These are phyloP conservation scores for Teratosphaeria epicoccoides DNA, from an alignment of 2,329 filamentous ascomycete species.

Conservation along the genomic window DNA sequence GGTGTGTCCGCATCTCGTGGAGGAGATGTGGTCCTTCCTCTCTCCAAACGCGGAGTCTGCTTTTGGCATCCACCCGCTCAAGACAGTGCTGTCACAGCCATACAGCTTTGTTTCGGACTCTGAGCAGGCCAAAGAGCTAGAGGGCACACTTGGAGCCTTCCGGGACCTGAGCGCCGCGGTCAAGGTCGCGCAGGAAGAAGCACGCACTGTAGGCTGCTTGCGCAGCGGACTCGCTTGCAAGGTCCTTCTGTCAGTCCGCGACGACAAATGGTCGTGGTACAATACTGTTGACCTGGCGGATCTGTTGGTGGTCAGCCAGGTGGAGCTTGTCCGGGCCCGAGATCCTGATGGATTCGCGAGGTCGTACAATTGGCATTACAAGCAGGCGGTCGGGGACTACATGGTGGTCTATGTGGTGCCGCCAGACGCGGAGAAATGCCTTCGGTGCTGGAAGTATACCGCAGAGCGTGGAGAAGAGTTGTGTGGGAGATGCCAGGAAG, in stretches of 20 bases:
- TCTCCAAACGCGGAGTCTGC: conserved; percentile 35
- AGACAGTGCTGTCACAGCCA: conserved; percentile 13
- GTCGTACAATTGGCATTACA: conserved; percentile 29
- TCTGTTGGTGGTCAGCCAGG: conserved; percentile 34
- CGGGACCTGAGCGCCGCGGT: conserved; percentile 51
- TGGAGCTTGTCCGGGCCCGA: not conserved
- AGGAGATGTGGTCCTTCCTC: conserved; percentile 76
- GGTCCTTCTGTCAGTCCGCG: conserved; percentile 34
- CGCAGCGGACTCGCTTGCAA: conserved; percentile 73
- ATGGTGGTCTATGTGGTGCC: conserved; percentile 27
- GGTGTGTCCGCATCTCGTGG: conserved; percentile 70
- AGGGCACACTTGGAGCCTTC: conserved; percentile 32
- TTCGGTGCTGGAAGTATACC: conserved; percentile 79
- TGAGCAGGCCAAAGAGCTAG: conserved; percentile 32
- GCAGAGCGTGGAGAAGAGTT: conserved; percentile 52
- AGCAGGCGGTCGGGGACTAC: conserved; percentile 30
- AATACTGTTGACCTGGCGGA: conserved; percentile 26
- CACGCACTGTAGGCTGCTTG: conserved; percentile 58
- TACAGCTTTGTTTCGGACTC: not conserved
- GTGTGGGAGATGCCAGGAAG: conserved; percentile 63
- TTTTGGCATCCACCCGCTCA: conserved; percentile 15
- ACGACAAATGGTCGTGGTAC: conserved; percentile 1
- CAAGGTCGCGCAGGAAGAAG: conserved; percentile 64
- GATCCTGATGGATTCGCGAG: not conserved
- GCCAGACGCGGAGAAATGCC: conserved; percentile 58